Conservation (phyloP, 2,329 filamentous ascomycete genomes). For the Cladosporium sp. region DNA sequence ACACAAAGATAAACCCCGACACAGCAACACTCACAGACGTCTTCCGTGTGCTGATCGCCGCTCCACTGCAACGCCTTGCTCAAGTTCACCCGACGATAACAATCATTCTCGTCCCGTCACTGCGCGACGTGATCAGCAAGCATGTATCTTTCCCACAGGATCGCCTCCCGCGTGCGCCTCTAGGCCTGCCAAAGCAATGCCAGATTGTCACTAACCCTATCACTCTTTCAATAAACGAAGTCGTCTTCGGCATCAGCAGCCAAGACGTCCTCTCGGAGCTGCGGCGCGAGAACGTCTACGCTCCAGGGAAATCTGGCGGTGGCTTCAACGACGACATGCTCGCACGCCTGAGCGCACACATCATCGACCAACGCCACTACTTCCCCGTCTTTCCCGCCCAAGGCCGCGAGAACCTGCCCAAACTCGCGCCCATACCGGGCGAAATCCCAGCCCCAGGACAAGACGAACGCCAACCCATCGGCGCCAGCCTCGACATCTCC, state of each 20-base stretch:
- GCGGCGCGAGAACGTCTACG: conserved; percentile 59
- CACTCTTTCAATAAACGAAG: conserved; percentile 84
- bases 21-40: conserved; percentile 76
- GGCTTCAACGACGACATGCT: conserved; percentile 62
- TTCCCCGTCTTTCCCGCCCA: conserved; percentile 84
- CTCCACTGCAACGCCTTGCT: conserved; percentile 69
- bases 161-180: conserved; percentile 66
- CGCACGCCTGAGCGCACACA: conserved; percentile 69
- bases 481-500: conserved; percentile 76
- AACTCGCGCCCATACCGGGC: conserved; percentile 48
- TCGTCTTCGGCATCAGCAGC: conserved; percentile 75
- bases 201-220: conserved; percentile 87
- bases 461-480: conserved; percentile 60
- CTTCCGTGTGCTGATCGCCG: conserved; percentile 78
- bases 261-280: conserved; percentile 83
- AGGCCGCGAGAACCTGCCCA: conserved; percentile 66
- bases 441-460: conserved; percentile 38
- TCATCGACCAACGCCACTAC: conserved; percentile 89
- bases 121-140: conserved; percentile 77
- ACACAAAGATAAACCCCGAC: conserved; percentile 56
- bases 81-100: conserved; percentile 73
- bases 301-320: conserved; percentile 77
- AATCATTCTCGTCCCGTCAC: conserved; percentile 79
- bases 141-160: conserved; percentile 87
- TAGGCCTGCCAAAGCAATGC: conserved; percentile 75